Conservation (phyloP, 257 asterid genomes). For the Rauvolfia tetraphylla region DNA sequence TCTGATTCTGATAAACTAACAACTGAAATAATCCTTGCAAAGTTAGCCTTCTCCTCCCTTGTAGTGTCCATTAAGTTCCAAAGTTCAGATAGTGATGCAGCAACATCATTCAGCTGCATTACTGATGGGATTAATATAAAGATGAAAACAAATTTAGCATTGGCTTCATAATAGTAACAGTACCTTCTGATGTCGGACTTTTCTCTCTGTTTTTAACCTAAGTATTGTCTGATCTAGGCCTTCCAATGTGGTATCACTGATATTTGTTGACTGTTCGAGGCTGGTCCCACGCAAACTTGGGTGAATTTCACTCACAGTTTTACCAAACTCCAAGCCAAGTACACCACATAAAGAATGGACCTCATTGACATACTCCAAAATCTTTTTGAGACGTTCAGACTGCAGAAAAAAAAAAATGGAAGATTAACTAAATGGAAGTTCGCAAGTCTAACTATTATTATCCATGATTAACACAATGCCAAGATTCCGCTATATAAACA, state of each 20-base stretch:
- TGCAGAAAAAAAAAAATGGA: constrained; percentile 25
- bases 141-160: neutral
- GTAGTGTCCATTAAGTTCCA: constrained; percentile 87
- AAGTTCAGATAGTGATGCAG: constrained; percentile 64
- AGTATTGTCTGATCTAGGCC: constrained; percentile 69
- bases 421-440: neutral
- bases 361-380: constrained; percentile 74
- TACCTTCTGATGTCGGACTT: constrained; percentile 83
- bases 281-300: constrained; percentile 73
- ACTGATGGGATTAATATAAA: constrained; percentile 23
- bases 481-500: neutral
- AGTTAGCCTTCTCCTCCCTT: constrained; percentile 53
- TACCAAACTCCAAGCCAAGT: constrained; percentile 70
- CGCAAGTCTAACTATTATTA: neutral
- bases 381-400: constrained; percentile 83
- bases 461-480: neutral
- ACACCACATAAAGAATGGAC: constrained; percentile 78
- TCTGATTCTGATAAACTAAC: constrained; percentile 59
- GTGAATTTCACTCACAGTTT: constrained; percentile 74
- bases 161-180: constrained; percentile 7
- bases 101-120: constrained; percentile 78
- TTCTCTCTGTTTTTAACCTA: constrained; percentile 67
- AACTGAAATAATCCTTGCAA: constrained; percentile 52
- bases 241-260: constrained; percentile 72
- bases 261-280: constrained; percentile 64